Conservation (phyloP, 1,139 yeast genomes). For the Hanseniaspora uvarum region DNA sequence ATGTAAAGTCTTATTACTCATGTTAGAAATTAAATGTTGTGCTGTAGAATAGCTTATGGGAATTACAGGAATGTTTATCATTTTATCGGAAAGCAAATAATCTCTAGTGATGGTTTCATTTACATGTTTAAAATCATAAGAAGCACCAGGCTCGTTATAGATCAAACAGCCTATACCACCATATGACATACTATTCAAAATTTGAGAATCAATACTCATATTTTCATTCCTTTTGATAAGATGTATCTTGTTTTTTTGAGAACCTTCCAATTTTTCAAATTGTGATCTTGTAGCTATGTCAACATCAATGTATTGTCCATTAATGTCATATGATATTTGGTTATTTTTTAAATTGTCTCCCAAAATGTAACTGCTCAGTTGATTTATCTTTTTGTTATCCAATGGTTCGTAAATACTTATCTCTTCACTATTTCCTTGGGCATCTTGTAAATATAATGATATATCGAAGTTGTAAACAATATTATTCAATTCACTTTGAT, state of each 20-base stretch:
- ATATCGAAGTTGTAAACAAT: conserved; percentile 42
- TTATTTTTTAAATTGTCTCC: conserved; percentile 43
- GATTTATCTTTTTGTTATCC: conserved; percentile 35
- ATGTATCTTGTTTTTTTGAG: conserved; percentile 39
- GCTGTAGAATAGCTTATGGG: conserved; percentile 36
- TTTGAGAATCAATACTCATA: conserved; percentile 40
- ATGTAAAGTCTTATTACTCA: conserved; percentile 16
- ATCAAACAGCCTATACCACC: conserved; percentile 53
- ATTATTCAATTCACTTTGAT: conserved; percentile 32
- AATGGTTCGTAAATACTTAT: conserved; percentile 11
- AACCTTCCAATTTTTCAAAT: conserved; percentile 37
- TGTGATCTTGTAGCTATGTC: conserved; percentile 61
- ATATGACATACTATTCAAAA: conserved; percentile 41
- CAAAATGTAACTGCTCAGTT: conserved; percentile 32
- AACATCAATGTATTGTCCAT: conserved; percentile 45
- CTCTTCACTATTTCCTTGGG: conserved; percentile 33
- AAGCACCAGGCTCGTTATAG: conserved; percentile 43
- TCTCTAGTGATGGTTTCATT: conserved; percentile 37
- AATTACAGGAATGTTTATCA: conserved; percentile 24
- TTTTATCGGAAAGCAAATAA: conserved; percentile 7
- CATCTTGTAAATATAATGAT: conserved; percentile 32
- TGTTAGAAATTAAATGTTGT: conserved; percentile 31
- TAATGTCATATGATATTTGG: conserved; percentile 47
- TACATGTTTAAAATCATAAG: conserved; percentile 38
- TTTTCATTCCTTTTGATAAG: conserved; percentile 47